Percentiles rank a stretch among this genome's conserved stretches.
These are phyloP conservation scores for Austroboletus niveus DNA, from an alignment of 1,284 basidiomycete genomes.

Conservation along the genomic window DNA sequence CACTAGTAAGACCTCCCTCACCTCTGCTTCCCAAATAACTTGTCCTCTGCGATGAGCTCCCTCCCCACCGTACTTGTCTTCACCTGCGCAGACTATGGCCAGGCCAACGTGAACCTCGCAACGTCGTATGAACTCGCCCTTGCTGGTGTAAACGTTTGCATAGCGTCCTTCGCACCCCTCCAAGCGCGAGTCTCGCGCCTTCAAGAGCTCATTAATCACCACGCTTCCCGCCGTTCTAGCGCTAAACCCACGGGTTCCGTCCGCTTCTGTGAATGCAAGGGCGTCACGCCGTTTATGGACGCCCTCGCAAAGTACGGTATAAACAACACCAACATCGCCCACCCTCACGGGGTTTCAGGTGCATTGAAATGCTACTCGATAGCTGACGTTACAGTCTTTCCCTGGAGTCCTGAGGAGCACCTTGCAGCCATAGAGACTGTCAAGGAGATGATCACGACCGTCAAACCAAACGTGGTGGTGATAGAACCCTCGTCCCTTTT, in stretches of 20 bases:
- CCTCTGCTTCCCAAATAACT: too few relatives aligned
- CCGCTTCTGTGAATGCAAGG: background rate
- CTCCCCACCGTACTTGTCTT: background rate
- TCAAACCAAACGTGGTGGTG: background rate
- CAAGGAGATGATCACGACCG: background rate
- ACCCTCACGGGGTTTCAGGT: background rate
- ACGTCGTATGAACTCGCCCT: constrained; percentile 2
- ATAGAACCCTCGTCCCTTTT: background rate
- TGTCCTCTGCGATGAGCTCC: too few relatives aligned
- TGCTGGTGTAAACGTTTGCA: background rate
- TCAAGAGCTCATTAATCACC: background rate
- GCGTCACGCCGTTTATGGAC: background rate
- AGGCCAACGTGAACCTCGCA: background rate
- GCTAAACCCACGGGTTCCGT: background rate
- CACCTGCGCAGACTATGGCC: background rate
- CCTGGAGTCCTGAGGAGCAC: background rate
- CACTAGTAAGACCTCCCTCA: too few relatives aligned
- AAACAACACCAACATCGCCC: background rate
- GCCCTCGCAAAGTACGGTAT: background rate
- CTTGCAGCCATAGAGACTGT: background rate
- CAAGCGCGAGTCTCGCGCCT: background rate
- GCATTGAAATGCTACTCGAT: background rate
- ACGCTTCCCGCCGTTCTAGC: background rate
- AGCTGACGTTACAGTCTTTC: background rate
- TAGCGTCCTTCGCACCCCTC: constrained; percentile 1